Evolutionary conservation across 805 yeast species (phyloP).

Genomic region (Ogataea thermomethanolica): DNA sequence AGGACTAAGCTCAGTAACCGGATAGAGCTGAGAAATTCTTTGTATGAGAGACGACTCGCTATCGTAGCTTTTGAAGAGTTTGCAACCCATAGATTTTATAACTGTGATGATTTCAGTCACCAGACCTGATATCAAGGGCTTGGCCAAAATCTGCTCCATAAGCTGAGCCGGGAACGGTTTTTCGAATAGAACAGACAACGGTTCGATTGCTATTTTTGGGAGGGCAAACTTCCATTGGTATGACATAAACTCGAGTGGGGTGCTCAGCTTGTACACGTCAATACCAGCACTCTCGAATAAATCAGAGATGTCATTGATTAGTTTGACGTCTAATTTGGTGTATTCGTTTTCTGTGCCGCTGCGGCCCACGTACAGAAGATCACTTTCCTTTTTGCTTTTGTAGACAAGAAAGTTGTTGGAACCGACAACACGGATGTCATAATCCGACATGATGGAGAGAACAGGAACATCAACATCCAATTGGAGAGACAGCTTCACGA

Average conservation of each 20-base stretch:
- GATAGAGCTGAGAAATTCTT: constrained; percentile 48
- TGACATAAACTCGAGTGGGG: constrained; percentile 56
- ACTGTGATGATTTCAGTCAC: constrained; percentile 71
- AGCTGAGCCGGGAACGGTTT: constrained; percentile 58
- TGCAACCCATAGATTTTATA: constrained; percentile 73
- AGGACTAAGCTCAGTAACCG: constrained; percentile 28
- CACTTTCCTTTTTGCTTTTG: constrained; percentile 40
- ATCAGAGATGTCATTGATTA: constrained; percentile 36
- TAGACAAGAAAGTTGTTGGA: constrained; percentile 34
- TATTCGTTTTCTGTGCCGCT: constrained; percentile 43
- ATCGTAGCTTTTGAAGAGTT: constrained; percentile 65
- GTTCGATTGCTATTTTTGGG: constrained; percentile 74
- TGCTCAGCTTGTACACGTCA: constrained; percentile 47
- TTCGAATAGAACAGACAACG: constrained; percentile 72
- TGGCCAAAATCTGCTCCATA: constrained; percentile 68
- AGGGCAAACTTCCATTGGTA: constrained; percentile 86
- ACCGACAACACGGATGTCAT: constrained; percentile 46
- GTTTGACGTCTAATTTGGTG: constrained; percentile 38
- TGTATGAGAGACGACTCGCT: constrained; percentile 57
- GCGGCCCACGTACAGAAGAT: constrained; percentile 42
- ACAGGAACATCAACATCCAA: constrained; percentile 36
- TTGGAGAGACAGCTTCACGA: constrained; percentile 44
- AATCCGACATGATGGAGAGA: constrained; percentile 59
- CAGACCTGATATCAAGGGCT: constrained; percentile 79
- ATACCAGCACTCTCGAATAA: constrained; percentile 39